Evolutionary conservation across 1,284 basidiomycete species (phyloP).

Genomic region (Phenoliferia sp.): DNA sequence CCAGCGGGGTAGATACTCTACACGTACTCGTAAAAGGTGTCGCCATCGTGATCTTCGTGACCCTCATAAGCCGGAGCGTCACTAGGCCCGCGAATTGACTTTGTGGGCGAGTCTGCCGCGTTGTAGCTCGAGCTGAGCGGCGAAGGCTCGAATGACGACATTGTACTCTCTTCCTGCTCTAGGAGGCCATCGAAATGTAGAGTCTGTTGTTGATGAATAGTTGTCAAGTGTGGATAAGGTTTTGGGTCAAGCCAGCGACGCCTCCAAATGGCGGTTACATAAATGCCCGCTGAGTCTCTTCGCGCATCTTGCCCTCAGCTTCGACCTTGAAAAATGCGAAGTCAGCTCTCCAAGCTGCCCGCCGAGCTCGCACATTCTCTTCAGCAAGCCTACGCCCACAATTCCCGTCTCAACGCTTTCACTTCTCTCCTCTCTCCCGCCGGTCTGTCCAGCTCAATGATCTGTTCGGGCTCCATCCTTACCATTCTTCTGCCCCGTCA

Average conservation of each 20-base stretch:
- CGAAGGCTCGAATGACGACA: neutral
- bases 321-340: too few species aligned
- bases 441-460: neutral
- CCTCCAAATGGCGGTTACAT: too few species aligned
- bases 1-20: neutral
- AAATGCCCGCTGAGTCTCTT: too few species aligned
- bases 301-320: too few species aligned
- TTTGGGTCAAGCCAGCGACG: too few species aligned
- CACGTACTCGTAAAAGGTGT: neutral
- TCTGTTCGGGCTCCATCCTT: rapidly evolving
- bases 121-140: neutral
- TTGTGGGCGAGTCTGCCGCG: neutral
- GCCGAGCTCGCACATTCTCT: neutral
- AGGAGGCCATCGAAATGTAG: too few species aligned
- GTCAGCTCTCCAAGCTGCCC: neutral
- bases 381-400: constrained; percentile 6
- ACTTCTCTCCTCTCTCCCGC: constrained; percentile 8
- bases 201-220: too few species aligned
- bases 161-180: too few species aligned
- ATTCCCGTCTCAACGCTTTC: constrained; percentile 17
- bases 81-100: neutral
- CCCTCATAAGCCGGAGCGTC: neutral
- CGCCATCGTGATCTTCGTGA: neutral
- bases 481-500: neutral
- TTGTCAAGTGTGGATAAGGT: too few species aligned